Conservation (phyloP, 192 early-diverging fungal genomes). For the Chytriomyces hyalinus region DNA sequence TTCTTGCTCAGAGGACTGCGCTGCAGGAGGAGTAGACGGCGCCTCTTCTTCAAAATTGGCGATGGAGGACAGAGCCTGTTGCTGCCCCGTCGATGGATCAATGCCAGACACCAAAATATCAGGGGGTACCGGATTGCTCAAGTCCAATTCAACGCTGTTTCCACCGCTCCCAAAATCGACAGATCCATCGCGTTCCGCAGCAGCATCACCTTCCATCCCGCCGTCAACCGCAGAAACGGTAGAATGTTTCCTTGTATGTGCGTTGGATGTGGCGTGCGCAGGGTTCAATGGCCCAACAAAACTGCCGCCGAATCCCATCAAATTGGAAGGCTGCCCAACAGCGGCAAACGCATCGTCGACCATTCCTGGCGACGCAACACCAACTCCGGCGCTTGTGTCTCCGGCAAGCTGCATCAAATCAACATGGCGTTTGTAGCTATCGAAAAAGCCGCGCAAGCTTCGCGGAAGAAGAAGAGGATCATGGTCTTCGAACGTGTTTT, state of each 20-base stretch:
- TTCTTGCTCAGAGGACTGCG: slow-evolving; percentile 45
- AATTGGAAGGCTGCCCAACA: neutral
- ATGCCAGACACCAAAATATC: slow-evolving; percentile 23
- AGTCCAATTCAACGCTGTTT: neutral
- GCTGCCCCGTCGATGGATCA: neutral
- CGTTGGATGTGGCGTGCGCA: neutral
- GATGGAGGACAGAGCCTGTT: neutral
- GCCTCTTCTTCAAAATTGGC: slow-evolving; percentile 8
- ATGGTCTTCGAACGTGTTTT: slow-evolving; percentile 66
- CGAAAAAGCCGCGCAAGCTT: slow-evolving; percentile 43
- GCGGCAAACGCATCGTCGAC: slow-evolving; percentile 34
- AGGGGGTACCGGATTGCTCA: neutral
- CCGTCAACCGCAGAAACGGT: neutral
- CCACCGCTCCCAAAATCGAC: neutral
- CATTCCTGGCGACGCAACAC: slow-evolving; percentile 3
- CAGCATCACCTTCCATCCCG: slow-evolving; percentile 6
- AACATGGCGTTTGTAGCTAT: slow-evolving; percentile 46
- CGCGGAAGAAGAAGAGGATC: slow-evolving; percentile 48
- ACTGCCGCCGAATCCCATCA: neutral
- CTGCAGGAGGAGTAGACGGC: neutral
- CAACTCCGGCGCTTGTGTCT: slow-evolving; percentile 12
- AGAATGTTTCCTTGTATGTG: neutral
- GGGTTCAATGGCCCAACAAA: neutral
- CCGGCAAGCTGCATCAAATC: slow-evolving; percentile 47
- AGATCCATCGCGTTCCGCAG: slow-evolving; percentile 3